phyloP scores from a whole-genome alignment of 2,329 filamentous ascomycete genomes.

The Penicillium sp. region DNA sequence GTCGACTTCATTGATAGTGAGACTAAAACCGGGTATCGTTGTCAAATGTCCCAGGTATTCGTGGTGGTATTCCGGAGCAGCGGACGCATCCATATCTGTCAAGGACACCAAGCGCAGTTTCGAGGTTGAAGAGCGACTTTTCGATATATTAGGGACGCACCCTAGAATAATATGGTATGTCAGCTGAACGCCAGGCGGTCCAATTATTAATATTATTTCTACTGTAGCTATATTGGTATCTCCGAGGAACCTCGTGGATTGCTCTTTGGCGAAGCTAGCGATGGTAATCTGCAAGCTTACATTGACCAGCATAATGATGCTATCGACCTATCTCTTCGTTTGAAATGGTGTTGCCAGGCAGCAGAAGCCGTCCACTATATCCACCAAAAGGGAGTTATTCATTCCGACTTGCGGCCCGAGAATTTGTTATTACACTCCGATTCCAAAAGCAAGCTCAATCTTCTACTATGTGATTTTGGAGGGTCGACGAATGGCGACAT shows the following conservation, averaged over 20 bases:
- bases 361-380: conserved; percentile 30
- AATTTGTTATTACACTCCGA: conserved; percentile 33
- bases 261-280: conserved; percentile 23
- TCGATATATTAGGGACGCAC: conserved; percentile 2
- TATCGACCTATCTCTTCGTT: conserved; percentile 17
- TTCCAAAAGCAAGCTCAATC: conserved; percentile 19
- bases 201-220: background rate
- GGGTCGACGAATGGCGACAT: conserved; percentile 31
- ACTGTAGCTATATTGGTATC: background rate
- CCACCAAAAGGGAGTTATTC: conserved; percentile 31
- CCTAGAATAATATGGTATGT: background rate
- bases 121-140: conserved; percentile 7
- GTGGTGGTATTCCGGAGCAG: conserved; percentile 4
- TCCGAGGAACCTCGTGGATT: conserved; percentile 8
- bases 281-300: conserved; percentile 22
- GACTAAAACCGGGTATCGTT: conserved; percentile 6
- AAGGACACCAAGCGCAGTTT: conserved; percentile 6
- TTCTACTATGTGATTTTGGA: conserved; percentile 36
- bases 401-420: conserved; percentile 34
- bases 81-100: background rate
- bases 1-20: conserved; percentile 11
- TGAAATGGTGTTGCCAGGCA: conserved; percentile 29
- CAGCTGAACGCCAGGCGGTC: background rate
- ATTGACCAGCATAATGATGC: conserved; percentile 16
- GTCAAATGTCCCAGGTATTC: conserved; percentile 11